Conservation (phyloP, 352 stramenopile genomes). For the Albugo candida region DNA sequence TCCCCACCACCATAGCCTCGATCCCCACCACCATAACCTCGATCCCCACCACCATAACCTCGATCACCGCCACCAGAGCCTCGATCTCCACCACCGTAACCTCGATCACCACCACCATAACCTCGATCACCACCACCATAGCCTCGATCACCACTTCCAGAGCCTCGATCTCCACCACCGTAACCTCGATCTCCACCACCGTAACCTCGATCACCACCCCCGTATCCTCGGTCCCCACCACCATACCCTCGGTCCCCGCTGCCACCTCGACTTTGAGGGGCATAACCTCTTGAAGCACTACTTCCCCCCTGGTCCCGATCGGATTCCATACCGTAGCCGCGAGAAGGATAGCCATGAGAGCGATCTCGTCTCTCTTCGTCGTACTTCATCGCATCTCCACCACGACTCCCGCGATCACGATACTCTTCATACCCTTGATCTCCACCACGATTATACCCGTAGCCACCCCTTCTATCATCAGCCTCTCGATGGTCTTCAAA, state of each 20-base stretch:
- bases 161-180: conserved; percentile 1
- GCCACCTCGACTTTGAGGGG: conserved; percentile 5
- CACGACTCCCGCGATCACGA: background rate
- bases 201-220: conserved; percentile 8
- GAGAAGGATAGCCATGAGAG: conserved; percentile 16
- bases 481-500: background rate
- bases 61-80: conserved; percentile 7
- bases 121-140: conserved; percentile 1
- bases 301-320: conserved; percentile 6
- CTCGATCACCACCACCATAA: background rate
- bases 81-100: conserved; percentile 6
- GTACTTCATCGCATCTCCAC: conserved; percentile 13
- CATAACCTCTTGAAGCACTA: too few relatives aligned
- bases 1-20: conserved; percentile 12
- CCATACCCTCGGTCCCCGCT: background rate
- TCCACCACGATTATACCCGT: background rate
- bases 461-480: conserved; percentile 1
- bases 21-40: background rate
- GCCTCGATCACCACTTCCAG: conserved; percentile 2
- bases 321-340: conserved; percentile 5
- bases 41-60: conserved; percentile 13
- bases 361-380: conserved; percentile 6
- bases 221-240: too few relatives aligned
- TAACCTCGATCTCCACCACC: conserved; percentile 4
- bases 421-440: conserved; percentile 13